Conservation (phyloP, 2,329 filamentous ascomycete genomes). For the Microsporum canis region DNA sequence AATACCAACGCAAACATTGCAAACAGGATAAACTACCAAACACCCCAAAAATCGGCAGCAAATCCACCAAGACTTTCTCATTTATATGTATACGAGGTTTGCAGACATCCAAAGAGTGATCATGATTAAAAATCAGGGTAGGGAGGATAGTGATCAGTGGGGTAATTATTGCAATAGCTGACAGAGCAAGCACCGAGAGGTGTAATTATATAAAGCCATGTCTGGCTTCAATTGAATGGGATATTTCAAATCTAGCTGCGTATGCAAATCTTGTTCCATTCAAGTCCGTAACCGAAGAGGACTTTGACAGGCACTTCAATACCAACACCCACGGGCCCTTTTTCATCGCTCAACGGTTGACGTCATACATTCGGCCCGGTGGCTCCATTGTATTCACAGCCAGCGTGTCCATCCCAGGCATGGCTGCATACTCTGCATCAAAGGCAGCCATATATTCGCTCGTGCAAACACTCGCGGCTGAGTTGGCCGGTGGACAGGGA, state of each 20-base stretch:
- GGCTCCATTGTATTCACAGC: slow-evolving; percentile 12
- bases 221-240: not conserved
- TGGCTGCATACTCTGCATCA: slow-evolving; percentile 13
- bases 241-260: not conserved
- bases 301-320: slow-evolving; percentile 11
- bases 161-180: not conserved
- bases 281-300: slow-evolving; percentile 4
- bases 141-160: not conserved
- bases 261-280: slow-evolving; percentile 6
- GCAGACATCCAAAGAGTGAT: not conserved
- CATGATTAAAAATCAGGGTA: not conserved
- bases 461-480: slow-evolving; percentile 11
- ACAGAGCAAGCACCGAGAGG: not conserved
- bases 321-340: slow-evolving; percentile 12
- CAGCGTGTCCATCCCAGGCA: slow-evolving; percentile 10
- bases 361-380: slow-evolving; percentile 7
- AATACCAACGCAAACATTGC: not conserved
- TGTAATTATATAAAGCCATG: not conserved
- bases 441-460: slow-evolving; percentile 12
- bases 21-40: not conserved
- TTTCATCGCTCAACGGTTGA: slow-evolving; percentile 9
- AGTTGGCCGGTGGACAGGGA: slow-evolving; percentile 2
- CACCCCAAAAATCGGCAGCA: not conserved
- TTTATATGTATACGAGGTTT: not conserved
- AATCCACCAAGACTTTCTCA: not conserved